Conservation (phyloP, 208 protist genomes). For the Trypanosoma rangeli region DNA sequence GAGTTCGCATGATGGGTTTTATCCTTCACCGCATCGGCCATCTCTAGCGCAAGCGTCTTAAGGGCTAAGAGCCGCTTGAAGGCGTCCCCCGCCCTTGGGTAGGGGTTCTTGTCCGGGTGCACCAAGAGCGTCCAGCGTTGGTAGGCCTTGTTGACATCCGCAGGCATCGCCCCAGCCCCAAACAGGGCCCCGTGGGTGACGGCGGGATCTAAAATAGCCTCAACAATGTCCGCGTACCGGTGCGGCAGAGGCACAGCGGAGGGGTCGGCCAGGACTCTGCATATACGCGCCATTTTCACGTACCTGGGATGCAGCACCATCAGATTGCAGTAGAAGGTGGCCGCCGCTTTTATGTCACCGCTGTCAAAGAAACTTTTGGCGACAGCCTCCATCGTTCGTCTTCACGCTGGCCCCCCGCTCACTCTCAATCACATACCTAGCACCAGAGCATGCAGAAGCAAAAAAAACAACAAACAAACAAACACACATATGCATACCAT, state of each 20-base stretch:
- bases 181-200: conserved; percentile 50
- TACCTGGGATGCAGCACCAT: conserved; percentile 71
- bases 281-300: conserved; percentile 69
- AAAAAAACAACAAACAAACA: not conserved
- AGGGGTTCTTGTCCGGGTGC: conserved; percentile 89
- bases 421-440: not conserved
- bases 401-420: not conserved
- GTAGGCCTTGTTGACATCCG: conserved; percentile 67
- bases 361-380: conserved; percentile 61
- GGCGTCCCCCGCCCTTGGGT: conserved; percentile 62
- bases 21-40: conserved; percentile 20
- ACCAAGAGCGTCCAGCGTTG: conserved; percentile 76
- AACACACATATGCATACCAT: not conserved
- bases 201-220: conserved; percentile 74
- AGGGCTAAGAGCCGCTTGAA: conserved; percentile 68
- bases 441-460: not conserved
- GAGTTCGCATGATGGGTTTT: not conserved
- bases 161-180: conserved; percentile 29
- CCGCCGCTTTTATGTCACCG: conserved; percentile 74
- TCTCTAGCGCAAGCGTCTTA: conserved; percentile 45
- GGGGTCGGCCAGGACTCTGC: conserved; percentile 71
- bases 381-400: conserved; percentile 61
- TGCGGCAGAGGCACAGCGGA: conserved; percentile 64
- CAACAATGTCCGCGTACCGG: conserved; percentile 73
- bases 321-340: conserved; percentile 70